Conservation (phyloP, 768 basidiomycete species). For the Lactarius hengduanensis region DNA sequence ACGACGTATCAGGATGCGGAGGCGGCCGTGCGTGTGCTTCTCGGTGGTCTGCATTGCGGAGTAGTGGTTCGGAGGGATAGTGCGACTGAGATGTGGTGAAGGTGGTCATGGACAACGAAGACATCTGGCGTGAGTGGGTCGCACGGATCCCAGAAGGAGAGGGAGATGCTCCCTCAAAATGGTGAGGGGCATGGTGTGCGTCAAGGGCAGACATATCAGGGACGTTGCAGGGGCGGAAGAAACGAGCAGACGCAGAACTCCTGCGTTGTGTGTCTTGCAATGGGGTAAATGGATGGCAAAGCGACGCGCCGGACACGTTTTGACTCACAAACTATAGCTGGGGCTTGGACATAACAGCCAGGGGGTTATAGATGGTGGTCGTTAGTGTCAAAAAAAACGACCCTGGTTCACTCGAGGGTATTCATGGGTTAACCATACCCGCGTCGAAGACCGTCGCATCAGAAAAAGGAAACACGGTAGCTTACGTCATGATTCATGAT, state of each 20-base stretch:
- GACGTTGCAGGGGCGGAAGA: neutral
- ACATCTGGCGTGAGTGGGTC: conserved; percentile 32
- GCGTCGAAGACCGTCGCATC: conserved; percentile 15
- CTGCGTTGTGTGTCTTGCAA: neutral
- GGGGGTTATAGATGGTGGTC: conserved; percentile 8
- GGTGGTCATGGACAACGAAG: conserved; percentile 35
- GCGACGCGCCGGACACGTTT: conserved; percentile 2
- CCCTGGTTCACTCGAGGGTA: neutral
- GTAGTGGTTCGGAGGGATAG: conserved; percentile 36
- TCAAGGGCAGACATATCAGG: conserved; percentile 22
- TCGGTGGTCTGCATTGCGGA: conserved; percentile 37
- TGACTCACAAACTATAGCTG: conserved; percentile 3
- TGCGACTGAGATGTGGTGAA: conserved; percentile 34
- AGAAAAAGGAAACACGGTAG: conserved; percentile 18
- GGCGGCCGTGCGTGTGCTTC: conserved; percentile 42
- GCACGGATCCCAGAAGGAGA: conserved; percentile 5
- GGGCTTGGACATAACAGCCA: neutral
- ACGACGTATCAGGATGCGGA: conserved; percentile 43
- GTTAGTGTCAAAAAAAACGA: conserved; percentile 6
- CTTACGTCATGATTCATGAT: conserved; percentile 23
- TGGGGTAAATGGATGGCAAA: neutral
- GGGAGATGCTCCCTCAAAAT: conserved; percentile 3
- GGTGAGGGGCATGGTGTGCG: conserved; percentile 7
- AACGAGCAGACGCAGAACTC: neutral
- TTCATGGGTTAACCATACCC: conserved; percentile 1